Evolutionary conservation across 805 yeast genomes (phyloP), one percentile per base, ranked within the genome.

Genomic region (Candida chilensis): DNA sequence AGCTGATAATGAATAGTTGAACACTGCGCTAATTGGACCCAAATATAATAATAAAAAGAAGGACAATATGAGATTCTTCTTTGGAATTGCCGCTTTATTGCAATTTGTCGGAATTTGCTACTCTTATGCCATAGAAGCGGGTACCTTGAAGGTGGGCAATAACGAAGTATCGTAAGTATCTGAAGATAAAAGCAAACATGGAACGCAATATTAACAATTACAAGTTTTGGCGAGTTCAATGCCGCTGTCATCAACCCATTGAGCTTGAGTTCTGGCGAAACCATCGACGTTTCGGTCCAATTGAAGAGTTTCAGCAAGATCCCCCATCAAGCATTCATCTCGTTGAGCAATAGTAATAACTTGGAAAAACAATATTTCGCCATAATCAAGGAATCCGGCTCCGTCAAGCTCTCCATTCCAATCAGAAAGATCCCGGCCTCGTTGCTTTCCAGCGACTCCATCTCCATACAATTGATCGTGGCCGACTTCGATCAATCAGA

Each of bases 291-390:
- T 24, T 39, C 41, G 22, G 43, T 60, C 27, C 36, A 40, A 13
- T 34, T 58, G 24, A 37, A 38, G 5, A 53, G 43, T 12, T 36
- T 40, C 8, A 24, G 37, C 3, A 30, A 30, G 4, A 33, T 24
- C 12, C 47, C 69, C 2, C 60, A 56, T 31, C 67, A 63, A 35
- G 31, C 54, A 18, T 40, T 58, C 20, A 32, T 58, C 16, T 38
- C 53, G 6, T 39, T 63, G 17, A 50, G 57, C 4, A 42, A 46
- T 27, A 37, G 36, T 16, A 31, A 47, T 17, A 55, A 60, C 7
- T 47, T 62, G 34, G 61, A 52, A 24, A 37, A 45, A 13, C 45
- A 60, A 27, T 45, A 42, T 24, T 52, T 52, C 24, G 65, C 67
- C 18, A 41, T 40, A 11, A 50, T 48, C 37, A 37, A 37, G 11